Evolutionary conservation across 2,329 filamentous ascomycete species (phyloP), one percentile per base, ranked within the genome.

Genomic region (Hypoxylon sp.): DNA sequence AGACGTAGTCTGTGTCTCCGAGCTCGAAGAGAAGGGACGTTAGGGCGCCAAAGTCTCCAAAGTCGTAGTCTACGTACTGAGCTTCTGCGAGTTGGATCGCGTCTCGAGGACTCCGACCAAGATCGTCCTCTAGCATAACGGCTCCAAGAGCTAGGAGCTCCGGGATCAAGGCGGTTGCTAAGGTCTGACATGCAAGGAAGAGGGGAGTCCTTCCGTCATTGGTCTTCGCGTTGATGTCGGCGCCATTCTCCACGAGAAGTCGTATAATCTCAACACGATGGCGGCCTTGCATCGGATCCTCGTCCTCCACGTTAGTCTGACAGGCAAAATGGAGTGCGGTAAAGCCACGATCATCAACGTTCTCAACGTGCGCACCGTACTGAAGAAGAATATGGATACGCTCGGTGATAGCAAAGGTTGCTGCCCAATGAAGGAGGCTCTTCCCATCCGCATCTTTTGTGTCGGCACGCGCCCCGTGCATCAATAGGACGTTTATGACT

Each of bases 1-100:
- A 42, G 8, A 42, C 7, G 6, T 52, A 52, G n/a, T 52, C 50
- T n/a, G n/a, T 16, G 8, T 42, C 50, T 42, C 50, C 50, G 4
- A 42, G 8, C 7, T 42, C 5, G 33, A 28, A 42, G 4, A 42
- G 22, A 1, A 30, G 20, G 7, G 3, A 4, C 5, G 33, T 42
- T n/a, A 52, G 12, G 1, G 50, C 33, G 4, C 33, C 33, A 5
- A 26, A 7, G 1, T 11, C 22, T 12, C 50, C 36, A 18, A 38
- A 14, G 9, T 28, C n/a, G 9, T 36, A 30, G 33, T 28, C 14
- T 6, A 30, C 4, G 22, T 40, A 30, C 8, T 52, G 26, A 3
- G n/a, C 2, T 3, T 42, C 36, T 11, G 50, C 33, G 2, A 12
- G 50, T 14, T 26, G 14, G 12, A 20, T 7, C 2, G n/a, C 36